Evolutionary conservation across 345 rosid species (phyloP), one percentile per base, ranked within the genome.

Genomic region (Sisymbrium altissimum): DNA sequence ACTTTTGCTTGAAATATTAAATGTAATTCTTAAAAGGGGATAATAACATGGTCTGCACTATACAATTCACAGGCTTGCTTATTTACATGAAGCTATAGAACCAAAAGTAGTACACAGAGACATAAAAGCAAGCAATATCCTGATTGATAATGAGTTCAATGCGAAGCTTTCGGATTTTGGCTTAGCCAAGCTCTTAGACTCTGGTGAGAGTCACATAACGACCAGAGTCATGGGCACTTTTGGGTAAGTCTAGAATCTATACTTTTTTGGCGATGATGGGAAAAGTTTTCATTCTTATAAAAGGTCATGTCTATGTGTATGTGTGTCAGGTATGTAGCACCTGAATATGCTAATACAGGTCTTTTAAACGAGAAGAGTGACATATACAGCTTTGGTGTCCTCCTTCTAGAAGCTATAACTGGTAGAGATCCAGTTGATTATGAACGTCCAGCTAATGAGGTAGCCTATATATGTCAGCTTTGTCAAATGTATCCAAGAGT

Each of bases 221-320:
- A 92, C 99, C 35, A 85, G 98, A 80, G 99, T 95, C 57, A 95
- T 95, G 99, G 99, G 99, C 44, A 95, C 99, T 41, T 90, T 95
- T 72, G 99, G 99, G 99, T 95, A 85, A 19, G 83, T 33, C 46
- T 64, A 23, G 53, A 3, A 43, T 53, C 12, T 50, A 46, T 14
- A n/a, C 41, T 2, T 56, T 7, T 61, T 9, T 69, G 60, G 61
- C 1, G 2, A n/a, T 55, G 61, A n/a, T 30, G 12, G 7, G 12
- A 6, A 14, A 1, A 27, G 21, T 64, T 4, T 66, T 33, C 43
- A 18, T n/a, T 52, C 44, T 72, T 57, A 29, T 44, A 23, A 21
- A 70, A 35, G 52, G 13, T 17, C 23, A 56, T 52, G 57, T 21
- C 30, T 49, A 10, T 32, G 18, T 66, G 21, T 76, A 53, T 35